A percentile compares a stretch with the other conserved stretches of the same genome.
These are phyloP conservation scores for Calocera viscosa DNA, from an alignment of 768 basidiomycete genomes.

Conservation along the genomic window DNA sequence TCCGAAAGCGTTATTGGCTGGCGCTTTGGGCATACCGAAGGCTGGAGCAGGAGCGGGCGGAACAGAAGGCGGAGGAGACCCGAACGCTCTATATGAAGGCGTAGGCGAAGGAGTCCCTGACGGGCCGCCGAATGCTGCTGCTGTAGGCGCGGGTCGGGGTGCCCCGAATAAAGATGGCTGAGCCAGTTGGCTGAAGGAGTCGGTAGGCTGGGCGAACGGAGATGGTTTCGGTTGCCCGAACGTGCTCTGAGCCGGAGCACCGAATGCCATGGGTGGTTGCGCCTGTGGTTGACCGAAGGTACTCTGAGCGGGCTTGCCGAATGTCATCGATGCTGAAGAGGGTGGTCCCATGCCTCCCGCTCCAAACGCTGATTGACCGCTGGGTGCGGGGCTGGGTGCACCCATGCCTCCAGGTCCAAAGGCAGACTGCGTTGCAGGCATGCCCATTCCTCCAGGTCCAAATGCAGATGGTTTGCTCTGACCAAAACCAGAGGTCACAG, in stretches of 20 bases:
- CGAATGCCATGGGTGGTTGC: background rate
- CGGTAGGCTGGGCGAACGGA: background rate
- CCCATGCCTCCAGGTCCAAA: constrained; percentile 2
- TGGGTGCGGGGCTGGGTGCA: background rate
- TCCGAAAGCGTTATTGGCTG: background rate
- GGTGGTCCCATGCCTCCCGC: background rate
- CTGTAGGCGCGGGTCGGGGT: background rate
- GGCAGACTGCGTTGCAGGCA: background rate
- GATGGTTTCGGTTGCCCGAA: constrained; percentile 1
- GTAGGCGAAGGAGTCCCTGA: too few relatives aligned
- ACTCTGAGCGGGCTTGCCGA: background rate
- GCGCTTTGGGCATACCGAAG: background rate
- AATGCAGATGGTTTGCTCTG: background rate
- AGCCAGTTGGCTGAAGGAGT: background rate
- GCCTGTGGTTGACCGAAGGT: background rate
- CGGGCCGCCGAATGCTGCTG: background rate
- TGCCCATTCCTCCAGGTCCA: background rate
- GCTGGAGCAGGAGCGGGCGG: background rate
- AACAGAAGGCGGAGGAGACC: too few relatives aligned
- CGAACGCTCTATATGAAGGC: too few relatives aligned
- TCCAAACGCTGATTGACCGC: background rate
- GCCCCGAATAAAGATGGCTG: background rate
- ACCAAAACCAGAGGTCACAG: background rate
- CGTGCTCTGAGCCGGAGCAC: background rate
- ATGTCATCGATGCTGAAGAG: background rate